Evolutionary conservation across 2,329 filamentous ascomycete species (phyloP), one percentile per base, ranked within the genome.

Genomic region (Arachnopeziza araneosa): DNA sequence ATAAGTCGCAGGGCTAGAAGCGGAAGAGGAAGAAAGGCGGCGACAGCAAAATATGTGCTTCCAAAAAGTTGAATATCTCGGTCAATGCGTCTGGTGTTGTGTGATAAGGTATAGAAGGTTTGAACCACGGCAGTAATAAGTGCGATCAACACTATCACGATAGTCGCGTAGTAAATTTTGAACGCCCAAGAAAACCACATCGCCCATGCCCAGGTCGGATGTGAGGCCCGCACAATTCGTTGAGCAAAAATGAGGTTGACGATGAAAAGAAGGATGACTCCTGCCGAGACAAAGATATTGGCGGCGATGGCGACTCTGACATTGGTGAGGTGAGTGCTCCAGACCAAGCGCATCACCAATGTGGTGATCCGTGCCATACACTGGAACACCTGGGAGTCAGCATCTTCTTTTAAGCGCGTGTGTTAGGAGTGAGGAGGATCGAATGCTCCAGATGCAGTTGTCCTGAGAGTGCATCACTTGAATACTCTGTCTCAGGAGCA

Each of bases 181-280:
- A 92, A 88, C 24, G 74, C 59, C 22, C 77, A 64, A 1, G 77
- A 78, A 24, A 84, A 77, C 1, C 74, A 67, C 24, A 75, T 78
- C 63, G 83, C 80, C 90, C 90, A 93, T 60, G 90, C 91, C 32
- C 91, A 71, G 1, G 72, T 70, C 0, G 90, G 90, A 69, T 93
- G 89, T 52, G 84, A 83, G 4, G 88, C 88, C 57, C 91, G 83
- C 21, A 95, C 74, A 24, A 96, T 80, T 52, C 91, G 85, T 74
- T 91, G 89, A 0, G 87, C 76, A 70, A 93, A 90, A 68, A 95
- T 76, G 50, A 96, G 75, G 75, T 96, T 95, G 74, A 91, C 77
- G 68, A 93, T 75, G 73, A 90, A 93, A 24, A 96, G 77, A 8
- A 96, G 74, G 36, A 96, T 72, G 19, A 92, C 85, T 50, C 68